A percentile compares a stretch with the other conserved stretches of the same genome.
Evolutionary conservation across 2,329 filamentous ascomycete genomes (phyloP).

Genomic region (Penicillium sp.): DNA sequence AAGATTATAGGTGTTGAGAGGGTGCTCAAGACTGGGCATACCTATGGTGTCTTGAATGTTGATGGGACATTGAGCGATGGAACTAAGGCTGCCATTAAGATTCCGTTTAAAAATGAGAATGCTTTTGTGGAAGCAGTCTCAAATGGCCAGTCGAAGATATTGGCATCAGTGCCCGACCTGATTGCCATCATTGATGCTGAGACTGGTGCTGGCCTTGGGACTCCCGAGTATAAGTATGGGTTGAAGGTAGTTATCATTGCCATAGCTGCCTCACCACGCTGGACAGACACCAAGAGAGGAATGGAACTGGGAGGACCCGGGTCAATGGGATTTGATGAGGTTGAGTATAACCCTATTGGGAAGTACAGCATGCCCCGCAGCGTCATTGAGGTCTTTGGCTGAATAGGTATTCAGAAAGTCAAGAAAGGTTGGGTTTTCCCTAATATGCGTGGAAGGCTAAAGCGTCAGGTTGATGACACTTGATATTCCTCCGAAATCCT

Average conservation of each 20-base stretch:
- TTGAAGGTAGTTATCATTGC: conserved; percentile 53
- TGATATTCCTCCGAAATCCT: too few species aligned
- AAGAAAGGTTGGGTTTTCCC: too few species aligned
- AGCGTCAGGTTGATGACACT: too few species aligned
- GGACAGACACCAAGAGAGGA: conserved; percentile 43
- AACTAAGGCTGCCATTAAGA: conserved; percentile 9
- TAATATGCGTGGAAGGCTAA: too few species aligned
- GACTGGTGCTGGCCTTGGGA: conserved; percentile 58
- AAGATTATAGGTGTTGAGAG: conserved; percentile 23
- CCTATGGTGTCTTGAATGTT: conserved; percentile 43
- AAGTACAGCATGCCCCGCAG: conserved; percentile 22
- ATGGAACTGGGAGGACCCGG: conserved; percentile 43
- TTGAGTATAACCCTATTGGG: conserved; percentile 22
- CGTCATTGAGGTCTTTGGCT: conserved; percentile 24
- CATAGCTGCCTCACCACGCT: conserved; percentile 51
- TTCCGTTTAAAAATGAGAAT: conserved; percentile 33
- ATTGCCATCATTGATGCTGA: conserved; percentile 58
- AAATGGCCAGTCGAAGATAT: conserved; percentile 28
- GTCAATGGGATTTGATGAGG: conserved; percentile 20
- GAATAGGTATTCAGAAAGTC: not conserved
- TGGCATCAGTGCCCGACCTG: conserved; percentile 59
- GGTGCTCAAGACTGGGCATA: conserved; percentile 20
- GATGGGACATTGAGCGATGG: conserved; percentile 26
- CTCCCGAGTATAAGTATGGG: conserved; percentile 58
- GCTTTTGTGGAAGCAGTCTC: conserved; percentile 20